Percentiles rank a stretch among this genome's conserved stretches.
phyloP scores from a whole-genome alignment of 257 asterid species.

The Penstemon newberryi region DNA sequence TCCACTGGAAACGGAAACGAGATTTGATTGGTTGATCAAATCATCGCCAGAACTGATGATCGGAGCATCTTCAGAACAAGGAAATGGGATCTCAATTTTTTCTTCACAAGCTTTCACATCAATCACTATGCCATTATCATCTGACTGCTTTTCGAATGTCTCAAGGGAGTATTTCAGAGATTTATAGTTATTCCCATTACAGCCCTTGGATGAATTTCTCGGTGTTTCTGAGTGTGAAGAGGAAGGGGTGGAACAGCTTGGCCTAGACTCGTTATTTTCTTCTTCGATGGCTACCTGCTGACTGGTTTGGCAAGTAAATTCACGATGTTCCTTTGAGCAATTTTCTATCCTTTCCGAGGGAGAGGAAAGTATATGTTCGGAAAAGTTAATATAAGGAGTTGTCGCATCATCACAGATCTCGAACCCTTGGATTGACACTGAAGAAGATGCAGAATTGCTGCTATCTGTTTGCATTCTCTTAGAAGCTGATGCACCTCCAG shows the following conservation, averaged over 20 bases:
- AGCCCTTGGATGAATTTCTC: slow-evolving; percentile 34
- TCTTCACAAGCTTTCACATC: slow-evolving; percentile 39
- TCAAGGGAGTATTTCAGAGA: slow-evolving; percentile 32
- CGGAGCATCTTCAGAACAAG: slow-evolving; percentile 34
- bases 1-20: slow-evolving; percentile 35
- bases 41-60: slow-evolving; percentile 28
- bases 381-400: slow-evolving; percentile 39
- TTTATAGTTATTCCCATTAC: slow-evolving; percentile 36
- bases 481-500: slow-evolving; percentile 34
- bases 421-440: slow-evolving; percentile 70
- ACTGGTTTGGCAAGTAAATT: slow-evolving; percentile 22
- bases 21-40: slow-evolving; percentile 23
- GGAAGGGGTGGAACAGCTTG: slow-evolving; percentile 57
- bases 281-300: slow-evolving; percentile 45
- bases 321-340: slow-evolving; percentile 31
- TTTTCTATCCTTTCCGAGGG: slow-evolving; percentile 37
- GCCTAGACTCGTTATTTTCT: slow-evolving; percentile 48
- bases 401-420: slow-evolving; percentile 66
- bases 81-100: slow-evolving; percentile 37
- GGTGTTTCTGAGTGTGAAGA: slow-evolving; percentile 50
- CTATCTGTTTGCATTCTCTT: slow-evolving; percentile 61
- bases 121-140: slow-evolving; percentile 39
- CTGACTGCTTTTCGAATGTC: slow-evolving; percentile 31
- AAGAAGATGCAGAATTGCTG: slow-evolving; percentile 78
- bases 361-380: slow-evolving; percentile 42